These are phyloP conservation scores for Drechslerella dactyloides DNA, from an alignment of 2,329 filamentous ascomycete species.

Conservation along the genomic window DNA sequence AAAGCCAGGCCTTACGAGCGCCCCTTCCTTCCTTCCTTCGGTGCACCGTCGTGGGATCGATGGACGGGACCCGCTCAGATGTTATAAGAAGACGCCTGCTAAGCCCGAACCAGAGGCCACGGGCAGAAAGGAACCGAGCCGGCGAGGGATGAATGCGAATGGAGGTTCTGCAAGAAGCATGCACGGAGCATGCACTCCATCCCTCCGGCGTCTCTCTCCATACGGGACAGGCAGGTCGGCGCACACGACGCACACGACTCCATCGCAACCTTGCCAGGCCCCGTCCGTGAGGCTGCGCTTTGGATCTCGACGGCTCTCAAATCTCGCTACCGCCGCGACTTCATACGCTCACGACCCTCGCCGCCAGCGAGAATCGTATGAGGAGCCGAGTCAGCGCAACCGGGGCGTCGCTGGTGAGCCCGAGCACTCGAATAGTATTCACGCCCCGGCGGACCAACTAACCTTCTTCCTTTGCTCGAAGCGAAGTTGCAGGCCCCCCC, in stretches of 20 bases:
- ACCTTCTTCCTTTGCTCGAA: slow-evolving; percentile 7
- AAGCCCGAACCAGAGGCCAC: neutral
- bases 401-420: neutral
- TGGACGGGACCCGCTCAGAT: neutral
- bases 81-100: neutral
- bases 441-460: no score
- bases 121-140: slow-evolving; percentile 1
- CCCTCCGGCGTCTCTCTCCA: neutral
- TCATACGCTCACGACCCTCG: neutral
- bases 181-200: neutral
- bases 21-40: neutral
- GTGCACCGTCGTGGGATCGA: neutral
- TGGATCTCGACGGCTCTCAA: slow-evolving; percentile 5
- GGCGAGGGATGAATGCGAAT: neutral
- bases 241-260: no score
- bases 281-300: slow-evolving; percentile 15
- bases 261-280: neutral
- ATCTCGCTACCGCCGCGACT: no score
- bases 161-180: neutral
- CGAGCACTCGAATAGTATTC: no score
- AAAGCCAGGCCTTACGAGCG: neutral
- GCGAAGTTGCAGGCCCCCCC: neutral
- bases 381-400: neutral
- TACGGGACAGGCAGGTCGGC: slow-evolving; percentile 1
- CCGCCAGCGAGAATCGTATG: neutral